A percentile compares a stretch with the other conserved stretches of the same genome.
Evolutionary conservation across 148 eudicot genomes (phyloP).

Genomic region (Polygonum aviculare): DNA sequence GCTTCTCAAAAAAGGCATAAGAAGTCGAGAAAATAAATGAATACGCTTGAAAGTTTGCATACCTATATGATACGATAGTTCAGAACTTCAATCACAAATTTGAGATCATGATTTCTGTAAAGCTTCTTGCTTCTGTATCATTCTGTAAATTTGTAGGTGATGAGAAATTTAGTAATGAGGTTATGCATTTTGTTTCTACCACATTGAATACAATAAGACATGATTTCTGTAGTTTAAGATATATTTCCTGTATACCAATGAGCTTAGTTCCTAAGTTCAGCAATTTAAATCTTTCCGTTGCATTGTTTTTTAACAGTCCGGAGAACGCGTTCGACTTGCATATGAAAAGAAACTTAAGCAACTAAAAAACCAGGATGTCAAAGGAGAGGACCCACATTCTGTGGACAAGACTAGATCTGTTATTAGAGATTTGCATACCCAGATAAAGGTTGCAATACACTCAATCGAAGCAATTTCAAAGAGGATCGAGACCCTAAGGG

Average conservation of each 20-base stretch:
- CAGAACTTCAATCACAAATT: background rate
- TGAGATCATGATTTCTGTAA: background rate
- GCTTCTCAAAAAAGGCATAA: background rate
- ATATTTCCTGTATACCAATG: background rate
- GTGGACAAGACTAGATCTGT: constrained; percentile 66
- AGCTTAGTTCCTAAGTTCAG: background rate
- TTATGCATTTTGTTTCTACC: background rate
- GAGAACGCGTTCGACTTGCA: constrained; percentile 69
- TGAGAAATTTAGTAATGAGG: background rate
- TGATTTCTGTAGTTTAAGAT: background rate
- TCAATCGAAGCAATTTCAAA: constrained; percentile 82
- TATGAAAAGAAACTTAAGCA: constrained; percentile 84
- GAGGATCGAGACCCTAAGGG: constrained; percentile 84
- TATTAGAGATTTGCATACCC: constrained; percentile 76
- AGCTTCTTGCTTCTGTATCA: background rate
- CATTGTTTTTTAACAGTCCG: constrained; percentile 38
- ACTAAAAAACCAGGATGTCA: constrained; percentile 65
- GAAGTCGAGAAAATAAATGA: background rate
- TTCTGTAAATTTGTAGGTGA: background rate
- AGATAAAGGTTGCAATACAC: constrained; percentile 90
- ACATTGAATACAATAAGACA: background rate
- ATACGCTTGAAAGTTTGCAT: background rate
- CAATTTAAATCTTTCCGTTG: background rate
- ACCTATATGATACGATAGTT: background rate
- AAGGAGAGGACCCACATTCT: constrained; percentile 74